Evolutionary conservation across 768 basidiomycete species (phyloP).

Genomic region (Tubosaeta sp.): DNA sequence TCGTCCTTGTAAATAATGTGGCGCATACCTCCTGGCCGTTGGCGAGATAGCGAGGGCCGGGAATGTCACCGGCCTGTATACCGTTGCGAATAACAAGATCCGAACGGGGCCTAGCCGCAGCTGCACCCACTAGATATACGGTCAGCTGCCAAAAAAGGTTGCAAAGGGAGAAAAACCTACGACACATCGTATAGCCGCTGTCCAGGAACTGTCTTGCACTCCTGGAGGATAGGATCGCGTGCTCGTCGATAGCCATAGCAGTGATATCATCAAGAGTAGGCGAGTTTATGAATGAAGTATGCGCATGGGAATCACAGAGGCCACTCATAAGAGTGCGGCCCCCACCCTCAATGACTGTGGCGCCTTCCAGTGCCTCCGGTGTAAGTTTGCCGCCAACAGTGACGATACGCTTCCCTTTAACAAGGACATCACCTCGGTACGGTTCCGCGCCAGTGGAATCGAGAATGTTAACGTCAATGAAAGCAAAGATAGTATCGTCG

Average conservation of each 20-base stretch:
- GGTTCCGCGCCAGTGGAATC: conserved; percentile 33
- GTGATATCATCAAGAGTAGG: conserved; percentile 29
- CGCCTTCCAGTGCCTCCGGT: conserved; percentile 17
- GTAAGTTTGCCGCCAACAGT: conserved; percentile 25
- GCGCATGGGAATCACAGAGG: conserved; percentile 34
- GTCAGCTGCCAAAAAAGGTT: background rate
- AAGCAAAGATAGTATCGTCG: conserved; percentile 20
- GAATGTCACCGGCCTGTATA: conserved; percentile 32
- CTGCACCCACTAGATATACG: conserved; percentile 28
- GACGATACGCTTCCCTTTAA: conserved; percentile 29
- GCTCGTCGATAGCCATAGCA: conserved; percentile 30
- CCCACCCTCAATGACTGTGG: conserved; percentile 25
- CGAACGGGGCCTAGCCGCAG: conserved; percentile 31
- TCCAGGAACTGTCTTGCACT: conserved; percentile 33
- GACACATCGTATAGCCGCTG: conserved; percentile 37
- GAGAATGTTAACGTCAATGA: conserved; percentile 31
- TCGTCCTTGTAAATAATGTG: background rate
- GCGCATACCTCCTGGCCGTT: conserved; percentile 31
- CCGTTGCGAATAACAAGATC: conserved; percentile 33
- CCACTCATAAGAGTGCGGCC: conserved; percentile 36
- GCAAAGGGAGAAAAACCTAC: conserved; percentile 7
- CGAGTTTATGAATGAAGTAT: conserved; percentile 31
- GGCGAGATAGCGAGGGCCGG: conserved; percentile 35
- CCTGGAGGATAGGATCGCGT: conserved; percentile 27
- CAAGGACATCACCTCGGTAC: conserved; percentile 32